Evolutionary conservation across 2,329 filamentous ascomycete species (phyloP).

Genomic region (Thielaviopsis ethacetica): DNA sequence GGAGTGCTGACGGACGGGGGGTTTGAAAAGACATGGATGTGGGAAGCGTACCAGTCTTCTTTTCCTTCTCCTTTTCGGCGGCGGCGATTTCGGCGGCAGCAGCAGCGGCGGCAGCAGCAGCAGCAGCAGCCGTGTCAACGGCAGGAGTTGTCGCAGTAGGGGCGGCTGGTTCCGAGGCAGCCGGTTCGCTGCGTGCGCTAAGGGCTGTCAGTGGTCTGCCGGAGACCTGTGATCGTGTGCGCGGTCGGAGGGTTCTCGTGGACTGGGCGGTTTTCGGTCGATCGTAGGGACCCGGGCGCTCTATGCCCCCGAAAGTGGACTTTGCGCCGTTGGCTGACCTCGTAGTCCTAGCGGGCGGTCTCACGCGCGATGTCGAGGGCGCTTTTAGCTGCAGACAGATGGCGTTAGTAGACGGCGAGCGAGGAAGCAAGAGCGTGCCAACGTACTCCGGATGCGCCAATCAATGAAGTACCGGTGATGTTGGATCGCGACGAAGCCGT

Average conservation of each 20-base stretch:
- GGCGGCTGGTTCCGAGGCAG: neutral
- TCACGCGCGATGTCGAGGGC: constrained; percentile 4
- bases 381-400: constrained; percentile 8
- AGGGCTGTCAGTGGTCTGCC: constrained; percentile 2
- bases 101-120: neutral
- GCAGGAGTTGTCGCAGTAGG: neutral
- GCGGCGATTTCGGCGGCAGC: neutral
- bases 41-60: neutral
- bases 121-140: neutral
- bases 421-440: no score
- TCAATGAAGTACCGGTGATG: constrained; percentile 26
- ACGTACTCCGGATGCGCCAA: constrained; percentile 13
- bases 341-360: constrained; percentile 15
- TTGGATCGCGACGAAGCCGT: constrained; percentile 25
- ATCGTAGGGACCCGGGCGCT: constrained; percentile 29
- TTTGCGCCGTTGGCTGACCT: constrained; percentile 38
- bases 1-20: neutral
- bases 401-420: neutral
- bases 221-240: constrained; percentile 6
- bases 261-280: constrained; percentile 37
- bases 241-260: constrained; percentile 14
- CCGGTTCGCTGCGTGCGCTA: neutral
- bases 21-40: neutral
- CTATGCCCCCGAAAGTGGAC: constrained; percentile 24
- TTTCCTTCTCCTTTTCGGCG: neutral